Evolutionary conservation across 108 stramenopile species (phyloP).

Genomic region (Skeletonema menzelii): DNA sequence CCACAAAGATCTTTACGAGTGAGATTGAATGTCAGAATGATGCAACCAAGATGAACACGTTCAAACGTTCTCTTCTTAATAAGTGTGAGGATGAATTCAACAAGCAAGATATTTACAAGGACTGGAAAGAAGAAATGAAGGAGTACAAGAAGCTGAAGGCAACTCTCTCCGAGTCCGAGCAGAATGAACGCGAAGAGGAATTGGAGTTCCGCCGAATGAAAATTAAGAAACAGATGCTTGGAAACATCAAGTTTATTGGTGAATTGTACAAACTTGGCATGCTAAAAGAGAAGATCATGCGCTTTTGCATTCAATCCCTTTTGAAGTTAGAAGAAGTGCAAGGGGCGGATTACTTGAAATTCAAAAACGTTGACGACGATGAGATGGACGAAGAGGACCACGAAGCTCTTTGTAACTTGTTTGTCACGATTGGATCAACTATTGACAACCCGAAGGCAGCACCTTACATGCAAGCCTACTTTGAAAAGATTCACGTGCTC

Average conservation of each 20-base stretch:
- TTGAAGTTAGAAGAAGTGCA: constrained; percentile 76
- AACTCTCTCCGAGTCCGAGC: constrained; percentile 67
- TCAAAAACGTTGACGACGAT: constrained; percentile 54
- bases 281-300: constrained; percentile 94
- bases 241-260: constrained; percentile 80
- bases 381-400: constrained; percentile 91
- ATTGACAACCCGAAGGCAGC: constrained; percentile 69
- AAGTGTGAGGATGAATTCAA: constrained; percentile 92
- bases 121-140: constrained; percentile 81
- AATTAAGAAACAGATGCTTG: constrained; percentile 95
- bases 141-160: constrained; percentile 68
- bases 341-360: constrained; percentile 24
- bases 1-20: constrained; percentile 65
- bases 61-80: constrained; percentile 85
- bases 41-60: constrained; percentile 79
- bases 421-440: constrained; percentile 80
- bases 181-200: constrained; percentile 68
- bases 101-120: constrained; percentile 82
- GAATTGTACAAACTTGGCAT: constrained; percentile 95
- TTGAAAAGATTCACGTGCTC: constrained; percentile 61
- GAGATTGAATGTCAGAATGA: constrained; percentile 69
- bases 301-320: constrained; percentile 81
- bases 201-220: constrained; percentile 82
- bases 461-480: constrained; percentile 70
- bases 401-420: constrained; percentile 87